These are phyloP conservation scores for Arabidopsis arenosa DNA, from an alignment of 345 rosid species.

Conservation along the genomic window DNA sequence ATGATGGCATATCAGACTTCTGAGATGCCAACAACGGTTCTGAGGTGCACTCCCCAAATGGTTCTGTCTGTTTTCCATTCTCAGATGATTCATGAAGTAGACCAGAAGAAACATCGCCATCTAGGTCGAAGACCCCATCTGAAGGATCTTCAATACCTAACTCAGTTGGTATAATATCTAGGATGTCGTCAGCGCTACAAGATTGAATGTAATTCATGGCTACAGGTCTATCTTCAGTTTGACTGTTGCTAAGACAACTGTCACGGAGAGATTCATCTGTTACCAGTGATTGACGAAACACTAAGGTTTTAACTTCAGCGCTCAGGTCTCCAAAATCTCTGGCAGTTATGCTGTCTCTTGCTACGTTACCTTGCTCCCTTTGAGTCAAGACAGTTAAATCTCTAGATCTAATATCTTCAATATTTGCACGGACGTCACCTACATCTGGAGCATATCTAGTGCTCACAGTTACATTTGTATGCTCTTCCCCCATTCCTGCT, in stretches of 20 bases:
- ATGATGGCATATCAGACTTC: slow-evolving; percentile 39
- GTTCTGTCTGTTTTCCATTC: slow-evolving; percentile 20
- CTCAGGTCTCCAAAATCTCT: slow-evolving; percentile 46
- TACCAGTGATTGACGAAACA: slow-evolving; percentile 38
- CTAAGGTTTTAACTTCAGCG: slow-evolving; percentile 32
- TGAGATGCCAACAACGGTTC: slow-evolving; percentile 43
- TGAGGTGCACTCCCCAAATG: slow-evolving; percentile 44
- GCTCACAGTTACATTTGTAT: slow-evolving; percentile 31
- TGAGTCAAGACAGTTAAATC: slow-evolving; percentile 42
- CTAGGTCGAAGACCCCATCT: slow-evolving; percentile 35
- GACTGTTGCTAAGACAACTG: slow-evolving; percentile 41
- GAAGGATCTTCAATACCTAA: slow-evolving; percentile 46
- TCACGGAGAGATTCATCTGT: slow-evolving; percentile 43
- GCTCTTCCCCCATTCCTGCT: slow-evolving; percentile 41
- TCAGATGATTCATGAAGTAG: slow-evolving; percentile 35
- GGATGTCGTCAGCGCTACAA: slow-evolving; percentile 47
- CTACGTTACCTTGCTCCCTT: slow-evolving; percentile 47
- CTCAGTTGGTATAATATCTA: slow-evolving; percentile 54
- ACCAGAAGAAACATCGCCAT: slow-evolving; percentile 27
- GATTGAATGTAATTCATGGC: slow-evolving; percentile 46
- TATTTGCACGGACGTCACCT: slow-evolving; percentile 40
- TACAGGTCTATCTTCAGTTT: slow-evolving; percentile 47
- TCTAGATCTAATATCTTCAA: slow-evolving; percentile 36
- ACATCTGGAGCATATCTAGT: slow-evolving; percentile 41
- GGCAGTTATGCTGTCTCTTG: slow-evolving; percentile 46